Evolutionary conservation across 192 early-diverging fungal species (phyloP), one percentile per base, ranked within the genome.

Genomic region (Rhizophagus sp.): DNA sequence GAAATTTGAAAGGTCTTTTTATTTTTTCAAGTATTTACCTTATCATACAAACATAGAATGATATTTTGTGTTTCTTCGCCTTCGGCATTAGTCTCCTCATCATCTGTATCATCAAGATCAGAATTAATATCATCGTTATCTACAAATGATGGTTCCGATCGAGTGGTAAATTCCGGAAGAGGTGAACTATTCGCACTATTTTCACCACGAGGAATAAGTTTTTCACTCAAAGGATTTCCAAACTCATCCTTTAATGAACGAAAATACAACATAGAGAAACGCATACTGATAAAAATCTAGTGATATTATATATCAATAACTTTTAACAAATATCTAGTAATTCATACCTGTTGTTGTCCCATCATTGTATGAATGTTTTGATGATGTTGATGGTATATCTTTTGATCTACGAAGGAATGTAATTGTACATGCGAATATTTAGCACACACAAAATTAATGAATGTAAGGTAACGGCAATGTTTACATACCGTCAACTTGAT

Each of bases 1-100:
- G 62, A 12, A 64, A 36, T 4, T 27, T 27, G 25, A 65, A 64
- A 64, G 10, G 11, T 61, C 11, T 27, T 19, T 39, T 57, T 57
- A 62, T 30, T 30, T 62, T n/a, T 68, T 30, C 30, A 30, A 39
- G 19, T 57, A 22, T 57, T 11, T 82, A 85, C 88, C 81, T 94
- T 94, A 62, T 93, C 93, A 82, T 94, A 93, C 80, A 93, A 88
- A 83, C 93, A 94, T 63, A 94, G 67, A 62, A 90, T 89, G 76
- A 94, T 92, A 78, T 94, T 92, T 76, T 94, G 91, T 22, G 90
- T 85, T 3, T 94, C 93, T 75, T 93, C 89, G 49, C 78, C 84
- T 39, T 88, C 89, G 19, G 87, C 86, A 78, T 89, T 85, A 11
- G 79, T 80, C 4, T 90, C 88, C 30, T 92, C 93, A 62, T 93